A percentile compares a stretch with the other conserved stretches of the same genome.
These are phyloP conservation scores for Epichloe gansuensis DNA, from an alignment of 2,329 filamentous ascomycete genomes.

Conservation along the genomic window DNA sequence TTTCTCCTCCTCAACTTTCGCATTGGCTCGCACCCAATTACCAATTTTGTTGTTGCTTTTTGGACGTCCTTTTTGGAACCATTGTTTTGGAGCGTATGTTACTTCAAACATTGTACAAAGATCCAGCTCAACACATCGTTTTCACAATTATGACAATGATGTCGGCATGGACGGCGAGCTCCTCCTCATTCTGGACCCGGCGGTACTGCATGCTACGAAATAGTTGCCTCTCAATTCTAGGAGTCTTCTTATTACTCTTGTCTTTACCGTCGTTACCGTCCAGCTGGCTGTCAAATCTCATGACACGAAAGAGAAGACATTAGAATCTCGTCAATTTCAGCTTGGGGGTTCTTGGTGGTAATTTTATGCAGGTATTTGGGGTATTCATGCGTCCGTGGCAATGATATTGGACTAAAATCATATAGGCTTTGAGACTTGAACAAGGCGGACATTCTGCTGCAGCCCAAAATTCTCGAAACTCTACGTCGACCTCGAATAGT, in stretches of 20 bases:
- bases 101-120: constrained; percentile 1
- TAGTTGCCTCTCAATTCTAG: background rate
- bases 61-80: constrained; percentile 7
- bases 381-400: background rate
- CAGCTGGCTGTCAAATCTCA: background rate
- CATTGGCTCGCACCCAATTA: background rate
- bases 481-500: background rate
- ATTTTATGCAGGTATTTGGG: constrained; percentile 8
- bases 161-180: background rate
- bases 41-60: constrained; percentile 1
- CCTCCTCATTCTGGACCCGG: background rate
- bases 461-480: background rate
- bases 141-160: background rate
- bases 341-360: constrained; percentile 11
- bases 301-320: background rate
- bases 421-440: background rate
- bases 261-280: constrained; percentile 4
- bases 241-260: constrained; percentile 4
- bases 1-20: background rate
- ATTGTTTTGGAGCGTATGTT: constrained; percentile 16
- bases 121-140: background rate
- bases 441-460: background rate
- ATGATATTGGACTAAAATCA: background rate
- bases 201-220: background rate
- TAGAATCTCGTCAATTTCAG: constrained; percentile 14